phyloP scores from a whole-genome alignment of 75 land plant species.

The Isoetes taiwanensis region DNA sequence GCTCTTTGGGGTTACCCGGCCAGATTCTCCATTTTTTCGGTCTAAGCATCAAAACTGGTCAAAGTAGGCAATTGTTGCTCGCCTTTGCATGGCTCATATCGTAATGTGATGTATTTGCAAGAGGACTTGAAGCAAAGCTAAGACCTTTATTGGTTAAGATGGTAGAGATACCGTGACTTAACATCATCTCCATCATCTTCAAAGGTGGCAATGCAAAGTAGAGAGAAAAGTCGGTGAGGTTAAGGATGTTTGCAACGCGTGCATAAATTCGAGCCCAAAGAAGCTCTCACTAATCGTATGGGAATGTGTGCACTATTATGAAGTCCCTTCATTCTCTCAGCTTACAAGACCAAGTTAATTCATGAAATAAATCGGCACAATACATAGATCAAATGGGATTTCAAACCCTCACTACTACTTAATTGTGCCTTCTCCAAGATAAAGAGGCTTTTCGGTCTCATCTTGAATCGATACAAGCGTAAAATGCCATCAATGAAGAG shows the following conservation, averaged over 20 bases:
- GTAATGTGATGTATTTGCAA: slow-evolving; percentile 5
- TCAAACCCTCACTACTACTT: slow-evolving; percentile 12
- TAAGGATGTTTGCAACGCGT: neutral
- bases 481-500: slow-evolving; percentile 10
- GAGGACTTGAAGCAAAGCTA: slow-evolving; percentile 7
- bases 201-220: neutral
- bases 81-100: slow-evolving; percentile 20
- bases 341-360: slow-evolving; percentile 2
- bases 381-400: neutral
- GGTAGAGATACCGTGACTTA: neutral
- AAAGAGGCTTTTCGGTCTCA: neutral
- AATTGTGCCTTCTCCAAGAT: slow-evolving; percentile 10
- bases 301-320: slow-evolving; percentile 5
- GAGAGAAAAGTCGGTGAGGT: neutral
- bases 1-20: slow-evolving; percentile 23
- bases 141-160: neutral
- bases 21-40: slow-evolving; percentile 16
- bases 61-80: slow-evolving; percentile 13
- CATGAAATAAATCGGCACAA: slow-evolving; percentile 6
- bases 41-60: neutral
- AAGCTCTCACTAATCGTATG: slow-evolving; percentile 14
- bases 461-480: slow-evolving; percentile 6
- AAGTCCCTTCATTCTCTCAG: slow-evolving; percentile 11
- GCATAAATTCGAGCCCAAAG: slow-evolving; percentile 4
- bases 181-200: slow-evolving; percentile 3